Base-by-base conservation (phyloP, 495 filamentous ascomycete genomes). In the Entonaema liquescens region DNA sequence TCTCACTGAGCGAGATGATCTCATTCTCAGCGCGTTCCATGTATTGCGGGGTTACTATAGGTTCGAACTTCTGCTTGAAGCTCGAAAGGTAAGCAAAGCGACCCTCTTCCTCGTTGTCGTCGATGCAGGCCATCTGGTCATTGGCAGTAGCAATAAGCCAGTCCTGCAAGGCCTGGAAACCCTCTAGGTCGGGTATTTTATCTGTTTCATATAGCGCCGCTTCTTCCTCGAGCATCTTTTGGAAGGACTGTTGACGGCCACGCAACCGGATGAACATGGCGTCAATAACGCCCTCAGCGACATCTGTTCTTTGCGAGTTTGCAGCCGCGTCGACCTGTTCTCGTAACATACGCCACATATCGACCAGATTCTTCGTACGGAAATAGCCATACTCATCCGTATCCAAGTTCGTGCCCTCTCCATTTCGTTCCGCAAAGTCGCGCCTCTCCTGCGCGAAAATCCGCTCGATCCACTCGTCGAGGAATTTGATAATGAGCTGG, bases 141-240 rank as follows among this genome's bases (percentile, higher is more conserved):
- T 98, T 99, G 65, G 95, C 95, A 56, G 96, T 91, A n/a, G 95
- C 94, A 23, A 98, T 87, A 47, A 98, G 88, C 92, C 94, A 98
- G 79, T 97, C 94, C 80, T 97, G 93, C 33, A 97, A 79, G 8
- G 89, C 78, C 74, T 92, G 90, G 55, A 96, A 86, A 5, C 92
- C 92, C 66, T 98, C 96, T 23, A 89, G 73, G 57, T 92, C 90
- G 11, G 89, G 84, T 8, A 81, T 79, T 47, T 81, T 83, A 26
- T 86, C 85, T 7, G 78, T 77, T 67, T 88, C 86, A 76, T 92
- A 93, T 71, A 87, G 92, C 35, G 83, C 81, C 19, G 89, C 88
- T 77, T 99, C 95, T n/a, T 93, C 91, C 53, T 97, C 92, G 50
- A 97, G 87, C 77, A 98, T 88, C 49, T 87, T 85, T 76, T 96